A percentile compares a stretch with the other conserved stretches of the same genome.
These are phyloP conservation scores for Aspergillus affinis DNA, from an alignment of 495 filamentous ascomycete species.

Conservation along the genomic window DNA sequence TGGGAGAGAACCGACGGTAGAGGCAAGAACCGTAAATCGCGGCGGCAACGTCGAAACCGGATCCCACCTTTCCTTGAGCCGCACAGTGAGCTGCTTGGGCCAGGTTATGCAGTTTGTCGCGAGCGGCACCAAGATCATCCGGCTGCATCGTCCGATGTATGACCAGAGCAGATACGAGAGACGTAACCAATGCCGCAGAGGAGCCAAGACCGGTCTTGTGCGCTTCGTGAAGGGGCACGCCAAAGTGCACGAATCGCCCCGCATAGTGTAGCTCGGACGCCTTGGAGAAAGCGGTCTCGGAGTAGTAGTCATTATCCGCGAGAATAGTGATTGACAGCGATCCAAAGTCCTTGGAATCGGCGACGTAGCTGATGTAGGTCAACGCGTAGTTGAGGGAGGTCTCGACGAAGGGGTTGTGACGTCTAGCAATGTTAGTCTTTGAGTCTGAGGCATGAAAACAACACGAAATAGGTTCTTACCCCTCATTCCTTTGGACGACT, in stretches of 20 bases:
- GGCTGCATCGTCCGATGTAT: slow-evolving; percentile 75
- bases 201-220: slow-evolving; percentile 98
- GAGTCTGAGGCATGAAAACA: neutral
- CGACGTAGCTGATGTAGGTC: slow-evolving; percentile 67
- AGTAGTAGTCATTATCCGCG: slow-evolving; percentile 96
- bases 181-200: slow-evolving; percentile 91
- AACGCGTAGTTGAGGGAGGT: slow-evolving; percentile 84
- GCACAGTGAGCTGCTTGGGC: slow-evolving; percentile 92
- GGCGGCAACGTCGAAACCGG: slow-evolving; percentile 93
- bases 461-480: slow-evolving; percentile 53
- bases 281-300: slow-evolving; percentile 55
- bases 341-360: slow-evolving; percentile 56
- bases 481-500: slow-evolving; percentile 69
- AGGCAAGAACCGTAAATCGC: slow-evolving; percentile 88
- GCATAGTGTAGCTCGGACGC: slow-evolving; percentile 20
- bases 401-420: slow-evolving; percentile 82
- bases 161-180: slow-evolving; percentile 74
- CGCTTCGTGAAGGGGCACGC: slow-evolving; percentile 69
- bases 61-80: slow-evolving; percentile 94
- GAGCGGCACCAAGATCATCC: slow-evolving; percentile 51
- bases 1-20: slow-evolving; percentile 87
- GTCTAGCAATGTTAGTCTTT: slow-evolving; percentile 22
- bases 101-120: slow-evolving; percentile 77
- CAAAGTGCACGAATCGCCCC: slow-evolving; percentile 69
- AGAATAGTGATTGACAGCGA: slow-evolving; percentile 80